These are phyloP conservation scores for Stephania japonica DNA, from an alignment of 164 flowering plant genomes.

Conservation along the genomic window DNA sequence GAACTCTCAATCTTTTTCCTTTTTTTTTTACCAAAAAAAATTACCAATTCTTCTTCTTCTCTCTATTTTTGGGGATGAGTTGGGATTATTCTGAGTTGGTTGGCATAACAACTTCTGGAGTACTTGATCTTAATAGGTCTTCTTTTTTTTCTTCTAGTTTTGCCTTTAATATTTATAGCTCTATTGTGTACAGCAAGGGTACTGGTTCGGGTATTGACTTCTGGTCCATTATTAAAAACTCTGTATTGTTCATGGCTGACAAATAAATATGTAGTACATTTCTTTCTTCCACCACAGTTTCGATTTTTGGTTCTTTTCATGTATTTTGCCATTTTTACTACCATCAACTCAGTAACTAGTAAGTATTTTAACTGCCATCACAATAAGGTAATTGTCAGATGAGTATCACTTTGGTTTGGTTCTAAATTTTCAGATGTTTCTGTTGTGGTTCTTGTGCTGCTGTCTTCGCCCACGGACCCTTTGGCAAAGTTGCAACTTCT, in stretches of 20 bases:
- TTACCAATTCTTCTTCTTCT: background rate
- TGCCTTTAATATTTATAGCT: background rate
- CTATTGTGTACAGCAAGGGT: conserved; percentile 10
- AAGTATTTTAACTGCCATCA: too few relatives aligned
- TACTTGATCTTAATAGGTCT: background rate
- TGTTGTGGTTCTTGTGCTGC: too few relatives aligned
- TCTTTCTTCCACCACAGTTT: background rate
- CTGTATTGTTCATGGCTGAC: background rate
- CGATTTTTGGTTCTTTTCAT: background rate
- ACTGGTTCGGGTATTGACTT: conserved; percentile 33
- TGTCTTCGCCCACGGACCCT: too few relatives aligned
- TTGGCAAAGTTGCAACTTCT: too few relatives aligned
- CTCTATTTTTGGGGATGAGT: background rate
- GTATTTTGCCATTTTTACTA: background rate
- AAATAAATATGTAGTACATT: background rate
- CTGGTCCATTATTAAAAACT: conserved; percentile 9
- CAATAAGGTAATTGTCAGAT: background rate
- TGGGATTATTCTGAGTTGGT: background rate
- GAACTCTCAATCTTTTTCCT: background rate
- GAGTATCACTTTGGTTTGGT: background rate
- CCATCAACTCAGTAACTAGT: background rate
- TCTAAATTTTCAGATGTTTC: background rate
- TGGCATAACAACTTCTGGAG: background rate
- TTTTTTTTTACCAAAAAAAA: background rate
- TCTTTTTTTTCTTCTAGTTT: background rate